A percentile compares a stretch with the other conserved stretches of the same genome.
phyloP scores from a whole-genome alignment of 495 filamentous ascomycete species.

The Talaromyces nanjingensis region DNA sequence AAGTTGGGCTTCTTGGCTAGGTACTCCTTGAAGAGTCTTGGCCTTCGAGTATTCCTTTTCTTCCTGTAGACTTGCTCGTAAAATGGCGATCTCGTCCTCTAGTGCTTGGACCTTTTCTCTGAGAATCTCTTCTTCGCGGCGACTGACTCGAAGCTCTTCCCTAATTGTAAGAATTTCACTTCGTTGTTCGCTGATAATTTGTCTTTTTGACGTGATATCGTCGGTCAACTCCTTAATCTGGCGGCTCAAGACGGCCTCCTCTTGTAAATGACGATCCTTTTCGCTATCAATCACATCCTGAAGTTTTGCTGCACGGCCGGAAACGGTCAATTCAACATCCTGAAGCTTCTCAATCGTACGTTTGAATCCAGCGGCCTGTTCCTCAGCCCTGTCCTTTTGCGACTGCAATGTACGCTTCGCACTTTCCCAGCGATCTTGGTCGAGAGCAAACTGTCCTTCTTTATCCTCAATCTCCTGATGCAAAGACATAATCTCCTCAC shows the following conservation, averaged over 20 bases:
- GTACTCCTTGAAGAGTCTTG: slow-evolving; percentile 38
- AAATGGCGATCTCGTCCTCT: slow-evolving; percentile 72
- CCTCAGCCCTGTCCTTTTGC: slow-evolving; percentile 60
- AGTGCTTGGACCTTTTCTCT: slow-evolving; percentile 64
- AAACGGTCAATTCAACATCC: slow-evolving; percentile 55
- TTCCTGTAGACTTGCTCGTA: slow-evolving; percentile 69
- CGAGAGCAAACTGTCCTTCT: slow-evolving; percentile 60
- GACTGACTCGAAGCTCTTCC: slow-evolving; percentile 61
- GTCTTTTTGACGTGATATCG: slow-evolving; percentile 48
- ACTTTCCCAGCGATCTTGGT: slow-evolving; percentile 65
- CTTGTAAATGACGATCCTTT: slow-evolving; percentile 46
- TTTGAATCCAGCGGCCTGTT: slow-evolving; percentile 62
- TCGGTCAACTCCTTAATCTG: slow-evolving; percentile 53
- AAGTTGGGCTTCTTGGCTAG: slow-evolving; percentile 41
- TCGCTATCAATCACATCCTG: slow-evolving; percentile 57
- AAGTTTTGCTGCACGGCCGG: slow-evolving; percentile 56
- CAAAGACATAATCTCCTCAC: slow-evolving; percentile 61
- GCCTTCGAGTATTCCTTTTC: slow-evolving; percentile 59
- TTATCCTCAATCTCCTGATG: slow-evolving; percentile 68
- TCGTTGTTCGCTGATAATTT: slow-evolving; percentile 45
- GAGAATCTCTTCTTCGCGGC: slow-evolving; percentile 56
- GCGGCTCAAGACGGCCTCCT: slow-evolving; percentile 46
- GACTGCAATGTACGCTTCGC: slow-evolving; percentile 57
- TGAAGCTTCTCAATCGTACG: slow-evolving; percentile 67
- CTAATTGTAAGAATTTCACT: slow-evolving; percentile 53